phyloP scores from a whole-genome alignment of 495 filamentous ascomycete species.

The Xylaria telfairii region DNA sequence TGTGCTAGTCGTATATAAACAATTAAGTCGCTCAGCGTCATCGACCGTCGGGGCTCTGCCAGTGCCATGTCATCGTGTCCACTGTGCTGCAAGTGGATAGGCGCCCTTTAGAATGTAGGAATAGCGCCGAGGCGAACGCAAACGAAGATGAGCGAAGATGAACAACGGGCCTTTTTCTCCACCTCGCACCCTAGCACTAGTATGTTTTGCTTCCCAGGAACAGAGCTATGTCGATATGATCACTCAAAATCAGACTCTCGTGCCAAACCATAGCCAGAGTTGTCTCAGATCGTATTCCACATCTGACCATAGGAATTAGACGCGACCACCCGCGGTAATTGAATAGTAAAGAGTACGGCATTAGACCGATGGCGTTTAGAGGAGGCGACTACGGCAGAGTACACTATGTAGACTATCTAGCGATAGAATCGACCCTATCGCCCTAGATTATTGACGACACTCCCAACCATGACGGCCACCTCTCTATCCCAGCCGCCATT shows the following conservation, averaged over 20 bases:
- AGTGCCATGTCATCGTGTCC: slow-evolving; percentile 19
- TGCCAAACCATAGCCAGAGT: background rate
- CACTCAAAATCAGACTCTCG: background rate
- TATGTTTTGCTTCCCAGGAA: background rate
- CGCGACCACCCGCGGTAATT: background rate
- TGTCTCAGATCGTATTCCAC: background rate
- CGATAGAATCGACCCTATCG: slow-evolving; percentile 35
- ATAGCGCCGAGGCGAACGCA: slow-evolving; percentile 11
- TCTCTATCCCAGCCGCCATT: slow-evolving; percentile 81
- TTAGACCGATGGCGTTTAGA: too few relatives aligned
- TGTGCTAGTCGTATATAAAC: background rate
- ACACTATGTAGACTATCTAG: background rate
- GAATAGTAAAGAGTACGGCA: background rate
- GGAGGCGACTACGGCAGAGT: background rate
- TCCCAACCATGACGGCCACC: slow-evolving; percentile 92
- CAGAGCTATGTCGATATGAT: background rate
- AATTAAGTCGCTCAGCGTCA: background rate
- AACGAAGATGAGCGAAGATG: slow-evolving; percentile 5
- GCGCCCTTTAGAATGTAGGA: background rate
- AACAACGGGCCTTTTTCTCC: slow-evolving; percentile 12
- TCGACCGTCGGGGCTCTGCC: slow-evolving; percentile 7
- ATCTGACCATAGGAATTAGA: background rate
- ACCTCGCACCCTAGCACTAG: background rate
- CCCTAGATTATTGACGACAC: slow-evolving; percentile 60
- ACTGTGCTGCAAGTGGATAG: slow-evolving; percentile 23